Evolutionary conservation across 2,329 filamentous ascomycete species (phyloP).

Genomic region (Paracorniculantispora psalliotae): DNA sequence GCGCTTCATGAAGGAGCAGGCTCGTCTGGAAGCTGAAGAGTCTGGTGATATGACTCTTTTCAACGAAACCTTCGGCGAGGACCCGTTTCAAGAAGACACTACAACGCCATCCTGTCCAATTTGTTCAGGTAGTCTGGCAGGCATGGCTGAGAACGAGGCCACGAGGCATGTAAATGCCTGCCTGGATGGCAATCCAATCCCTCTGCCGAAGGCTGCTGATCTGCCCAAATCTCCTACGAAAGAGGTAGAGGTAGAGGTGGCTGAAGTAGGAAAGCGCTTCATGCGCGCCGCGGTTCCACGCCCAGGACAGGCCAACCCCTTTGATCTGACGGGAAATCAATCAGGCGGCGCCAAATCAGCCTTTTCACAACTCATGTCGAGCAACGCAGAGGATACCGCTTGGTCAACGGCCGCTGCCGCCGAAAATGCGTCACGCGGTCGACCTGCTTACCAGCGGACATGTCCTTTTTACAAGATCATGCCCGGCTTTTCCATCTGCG

Average conservation of each 20-base stretch:
- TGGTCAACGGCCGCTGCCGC: slow-evolving; percentile 83
- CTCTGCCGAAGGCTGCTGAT: slow-evolving; percentile 37
- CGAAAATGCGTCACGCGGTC: slow-evolving; percentile 73
- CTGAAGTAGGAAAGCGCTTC: slow-evolving; percentile 51
- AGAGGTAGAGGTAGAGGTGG: slow-evolving; percentile 29
- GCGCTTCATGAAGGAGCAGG: slow-evolving; percentile 72
- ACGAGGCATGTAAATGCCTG: slow-evolving; percentile 89
- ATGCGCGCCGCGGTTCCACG: slow-evolving; percentile 65
- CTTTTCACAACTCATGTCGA: slow-evolving; percentile 90
- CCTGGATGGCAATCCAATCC: slow-evolving; percentile 72
- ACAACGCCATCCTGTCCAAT: slow-evolving; percentile 62
- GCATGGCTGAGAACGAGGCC: slow-evolving; percentile 59
- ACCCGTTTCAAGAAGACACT: slow-evolving; percentile 27
- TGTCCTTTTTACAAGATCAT: slow-evolving; percentile 99
- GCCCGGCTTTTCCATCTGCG: slow-evolving; percentile 85
- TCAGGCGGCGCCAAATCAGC: slow-evolving; percentile 55
- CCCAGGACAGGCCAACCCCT: slow-evolving; percentile 77
- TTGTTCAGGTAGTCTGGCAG: slow-evolving; percentile 61
- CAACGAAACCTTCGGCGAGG: slow-evolving; percentile 30
- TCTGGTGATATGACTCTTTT: slow-evolving; percentile 33
- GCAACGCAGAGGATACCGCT: slow-evolving; percentile 81
- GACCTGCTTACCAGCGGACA: slow-evolving; percentile 79
- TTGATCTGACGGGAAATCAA: slow-evolving; percentile 45
- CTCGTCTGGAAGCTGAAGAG: slow-evolving; percentile 57
- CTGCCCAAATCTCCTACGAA: slow-evolving; percentile 14